Conservation (phyloP, 2,329 filamentous ascomycete species). For the Stachybotrys chlorohalonatus region DNA sequence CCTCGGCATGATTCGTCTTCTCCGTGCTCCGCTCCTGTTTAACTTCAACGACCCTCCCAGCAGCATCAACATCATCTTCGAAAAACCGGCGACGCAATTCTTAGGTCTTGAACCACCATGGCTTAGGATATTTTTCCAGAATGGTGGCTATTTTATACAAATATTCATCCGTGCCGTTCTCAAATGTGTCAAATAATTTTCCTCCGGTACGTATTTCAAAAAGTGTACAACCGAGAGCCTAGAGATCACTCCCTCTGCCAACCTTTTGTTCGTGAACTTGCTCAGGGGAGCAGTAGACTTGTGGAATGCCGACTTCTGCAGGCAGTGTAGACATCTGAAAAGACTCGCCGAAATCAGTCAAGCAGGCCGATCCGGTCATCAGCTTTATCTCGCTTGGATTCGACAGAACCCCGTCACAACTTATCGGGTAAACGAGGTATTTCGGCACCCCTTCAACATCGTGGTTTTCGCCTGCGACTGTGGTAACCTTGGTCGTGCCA, state of each 20-base stretch:
- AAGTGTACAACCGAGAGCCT: conserved; percentile 19
- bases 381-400: neutral
- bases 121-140: conserved; percentile 17
- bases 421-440: conserved; percentile 13
- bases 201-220: conserved; percentile 19
- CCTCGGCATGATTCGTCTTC: too few relatives aligned
- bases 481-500: neutral
- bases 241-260: conserved; percentile 12
- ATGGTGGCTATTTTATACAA: conserved; percentile 11
- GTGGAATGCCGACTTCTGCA: conserved; percentile 13
- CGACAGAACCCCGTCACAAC: conserved; percentile 3
- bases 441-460: conserved; percentile 5
- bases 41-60: conserved; percentile 4
- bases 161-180: conserved; percentile 14
- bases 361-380: neutral
- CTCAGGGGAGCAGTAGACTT: conserved; percentile 15
- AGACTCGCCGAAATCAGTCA: conserved; percentile 8
- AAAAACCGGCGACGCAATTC: conserved; percentile 8
- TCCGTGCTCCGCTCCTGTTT: too few relatives aligned
- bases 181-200: conserved; percentile 13
- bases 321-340: conserved; percentile 1
- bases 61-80: conserved; percentile 10
- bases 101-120: conserved; percentile 19
- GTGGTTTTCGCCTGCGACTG: conserved; percentile 1
- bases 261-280: conserved; percentile 10